Percentiles rank a stretch among this genome's conserved stretches.
Conservation (phyloP, 352 stramenopile species). For the Globisporangium paddicum region DNA sequence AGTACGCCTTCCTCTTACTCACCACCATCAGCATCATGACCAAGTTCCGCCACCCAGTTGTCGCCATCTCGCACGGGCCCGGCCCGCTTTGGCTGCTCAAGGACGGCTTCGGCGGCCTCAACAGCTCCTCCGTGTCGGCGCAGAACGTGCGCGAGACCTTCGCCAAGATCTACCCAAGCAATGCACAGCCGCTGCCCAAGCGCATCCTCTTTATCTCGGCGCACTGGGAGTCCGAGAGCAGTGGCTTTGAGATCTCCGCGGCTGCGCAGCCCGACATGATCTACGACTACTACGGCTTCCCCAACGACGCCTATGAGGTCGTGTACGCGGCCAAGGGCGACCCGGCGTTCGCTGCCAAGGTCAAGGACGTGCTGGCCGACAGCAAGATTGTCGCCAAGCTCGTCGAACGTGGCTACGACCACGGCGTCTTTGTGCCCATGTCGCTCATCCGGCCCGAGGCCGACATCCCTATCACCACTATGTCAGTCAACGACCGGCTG, state of each 20-base stretch:
- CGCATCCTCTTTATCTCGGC: slow-evolving; percentile 85
- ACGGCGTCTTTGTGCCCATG: slow-evolving; percentile 91
- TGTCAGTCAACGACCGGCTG: slow-evolving; percentile 57
- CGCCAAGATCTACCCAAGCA: slow-evolving; percentile 29
- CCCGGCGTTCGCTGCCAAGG: slow-evolving; percentile 56
- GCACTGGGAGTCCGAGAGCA: slow-evolving; percentile 69
- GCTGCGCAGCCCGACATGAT: slow-evolving; percentile 51
- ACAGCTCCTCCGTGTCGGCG: slow-evolving; percentile 19
- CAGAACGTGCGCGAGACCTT: slow-evolving; percentile 25
- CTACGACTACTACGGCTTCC: slow-evolving; percentile 92
- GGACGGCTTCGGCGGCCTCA: slow-evolving; percentile 28
- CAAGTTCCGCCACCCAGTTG: slow-evolving; percentile 26
- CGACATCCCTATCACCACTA: slow-evolving; percentile 83
- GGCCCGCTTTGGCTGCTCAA: slow-evolving; percentile 49
- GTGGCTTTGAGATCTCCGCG: slow-evolving; percentile 38
- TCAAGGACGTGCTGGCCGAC: slow-evolving; percentile 53
- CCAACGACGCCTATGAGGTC: slow-evolving; percentile 78
- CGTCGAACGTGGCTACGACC: slow-evolving; percentile 75
- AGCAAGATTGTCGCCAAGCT: slow-evolving; percentile 46
- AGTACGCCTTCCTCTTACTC: neutral
- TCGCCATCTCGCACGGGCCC: slow-evolving; percentile 49
- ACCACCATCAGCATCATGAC: neutral
- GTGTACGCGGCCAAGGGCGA: slow-evolving; percentile 77
- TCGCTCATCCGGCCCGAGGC: slow-evolving; percentile 85
- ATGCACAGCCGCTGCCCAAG: slow-evolving; percentile 31